Base-by-base conservation (phyloP, 2,329 filamentous ascomycete species). In the Macroventuria anomochaeta region DNA sequence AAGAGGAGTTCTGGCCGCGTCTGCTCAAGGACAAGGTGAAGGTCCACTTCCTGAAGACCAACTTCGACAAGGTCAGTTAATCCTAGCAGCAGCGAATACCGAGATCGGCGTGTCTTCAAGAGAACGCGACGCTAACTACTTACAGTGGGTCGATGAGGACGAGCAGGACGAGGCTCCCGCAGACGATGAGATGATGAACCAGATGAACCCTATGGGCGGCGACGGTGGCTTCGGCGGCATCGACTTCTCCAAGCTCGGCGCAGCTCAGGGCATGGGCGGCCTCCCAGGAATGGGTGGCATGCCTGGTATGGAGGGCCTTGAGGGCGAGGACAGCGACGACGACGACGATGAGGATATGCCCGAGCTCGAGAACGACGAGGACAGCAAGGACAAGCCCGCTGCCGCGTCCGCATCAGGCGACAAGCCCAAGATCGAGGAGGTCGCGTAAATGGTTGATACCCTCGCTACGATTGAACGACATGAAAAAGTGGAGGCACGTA, bases 21-120 rank as follows among this genome's bases (percentile, higher is more conserved):
- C 84, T 99, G 71, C 84, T 97, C 75, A 97, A 97, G 87, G 90
- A 93, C 57, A 77, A 81, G 65, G 88, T 91, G 84, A 96, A 91
- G 83, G 80, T 90, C 49, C 95, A 97, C 81, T 99, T 92, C 85
- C 80, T 99, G 72, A 96, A 96, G 88, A 97, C 95, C 62, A 89
- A 99, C 81, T 99, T 99, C 70, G 93, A 97, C 82, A 97, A 96
- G 89, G 86, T 88, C 75, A 56, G 82, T 67, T 12, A 15, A 18
- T 18, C 5, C 21, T 12, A 6, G 5, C 6, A 5, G 23, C 2
- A 21, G 18, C 21, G n/a, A 32, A 25, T 20, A 33, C 33, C 34
- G n/a, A 36, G 1, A 12, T 25, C 17, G 34, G 41, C 28, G 40
- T n/a, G 2, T 13, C 17, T 13, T 20, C 15, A 10, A 26, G 15